Percentiles rank a stretch among this genome's conserved stretches.
Conservation (phyloP, 2,329 filamentous ascomycete genomes). For the Aspergillus texensis region DNA sequence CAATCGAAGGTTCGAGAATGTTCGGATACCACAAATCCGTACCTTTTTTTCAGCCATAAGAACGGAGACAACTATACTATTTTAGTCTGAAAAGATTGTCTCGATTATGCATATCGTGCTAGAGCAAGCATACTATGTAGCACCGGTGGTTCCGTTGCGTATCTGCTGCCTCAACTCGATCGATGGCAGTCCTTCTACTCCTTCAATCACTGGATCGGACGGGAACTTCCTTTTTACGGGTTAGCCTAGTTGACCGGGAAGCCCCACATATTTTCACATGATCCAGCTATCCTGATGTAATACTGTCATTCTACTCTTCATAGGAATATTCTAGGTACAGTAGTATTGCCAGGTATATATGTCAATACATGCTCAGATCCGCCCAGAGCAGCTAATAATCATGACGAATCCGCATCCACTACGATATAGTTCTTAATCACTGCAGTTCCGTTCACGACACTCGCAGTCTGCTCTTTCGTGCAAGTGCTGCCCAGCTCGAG, state of each 20-base stretch:
- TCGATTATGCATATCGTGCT: not conserved
- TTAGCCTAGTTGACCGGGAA: not conserved
- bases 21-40: constrained; percentile 26
- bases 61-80: not conserved
- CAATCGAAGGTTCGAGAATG: constrained; percentile 42
- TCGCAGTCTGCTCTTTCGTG: constrained; percentile 46
- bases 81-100: not conserved
- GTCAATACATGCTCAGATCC: not conserved
- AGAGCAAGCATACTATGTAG: not conserved
- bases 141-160: not conserved
- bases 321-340: not conserved
- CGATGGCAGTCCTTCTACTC: not conserved
- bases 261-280: not conserved
- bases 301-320: not conserved
- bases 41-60: not conserved
- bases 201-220: not conserved
- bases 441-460: constrained; percentile 49
- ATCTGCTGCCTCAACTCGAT: not conserved
- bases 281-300: not conserved
- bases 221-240: not conserved
- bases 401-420: constrained; percentile 28
- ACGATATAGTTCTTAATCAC: constrained; percentile 52
- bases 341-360: no score
- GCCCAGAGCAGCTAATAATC: not conserved
- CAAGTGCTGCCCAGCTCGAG: constrained; percentile 43